Evolutionary conservation across 495 filamentous ascomycete genomes (phyloP).

Genomic region (Oidiodendron maius): DNA sequence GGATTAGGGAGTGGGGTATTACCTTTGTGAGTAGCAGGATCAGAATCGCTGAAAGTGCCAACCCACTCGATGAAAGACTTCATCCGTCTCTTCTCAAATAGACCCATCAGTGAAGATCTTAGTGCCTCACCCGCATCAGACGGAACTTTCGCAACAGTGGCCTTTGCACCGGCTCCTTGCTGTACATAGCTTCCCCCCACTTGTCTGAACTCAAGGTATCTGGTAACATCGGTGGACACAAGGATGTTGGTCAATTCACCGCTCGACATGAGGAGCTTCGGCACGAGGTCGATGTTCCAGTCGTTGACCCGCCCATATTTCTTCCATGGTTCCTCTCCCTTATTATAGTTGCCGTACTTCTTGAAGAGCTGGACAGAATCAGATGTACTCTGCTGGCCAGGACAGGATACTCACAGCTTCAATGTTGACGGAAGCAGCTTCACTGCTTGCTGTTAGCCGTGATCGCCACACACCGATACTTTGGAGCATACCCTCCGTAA

Average conservation of each 20-base stretch:
- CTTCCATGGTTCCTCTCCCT: constrained; percentile 92
- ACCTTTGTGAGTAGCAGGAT: constrained; percentile 86
- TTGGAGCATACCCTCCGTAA: constrained; percentile 78
- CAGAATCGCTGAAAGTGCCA: constrained; percentile 78
- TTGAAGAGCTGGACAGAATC: constrained; percentile 69
- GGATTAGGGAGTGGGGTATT: constrained; percentile 8
- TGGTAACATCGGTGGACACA: constrained; percentile 92
- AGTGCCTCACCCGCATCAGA: constrained; percentile 89
- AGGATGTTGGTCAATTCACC: constrained; percentile 98
- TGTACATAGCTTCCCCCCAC: constrained; percentile 97
- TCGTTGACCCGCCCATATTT: constrained; percentile 94
- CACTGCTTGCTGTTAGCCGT: constrained; percentile 43
- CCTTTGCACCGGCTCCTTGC: constrained; percentile 70
- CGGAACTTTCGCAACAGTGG: constrained; percentile 93
- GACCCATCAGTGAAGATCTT: constrained; percentile 87
- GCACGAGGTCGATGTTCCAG: constrained; percentile 98
- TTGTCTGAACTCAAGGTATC: constrained; percentile 98
- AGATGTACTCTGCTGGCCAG: constrained; percentile 14
- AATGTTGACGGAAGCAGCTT: constrained; percentile 91
- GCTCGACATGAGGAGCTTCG: constrained; percentile 97
- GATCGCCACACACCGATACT: neutral
- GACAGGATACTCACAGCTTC: constrained; percentile 58
- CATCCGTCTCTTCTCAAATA: constrained; percentile 95
- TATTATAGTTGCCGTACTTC: constrained; percentile 76
- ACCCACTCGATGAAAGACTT: constrained; percentile 98